phyloP scores from a whole-genome alignment of 495 filamentous ascomycete species.

The Xylaria sp. region DNA sequence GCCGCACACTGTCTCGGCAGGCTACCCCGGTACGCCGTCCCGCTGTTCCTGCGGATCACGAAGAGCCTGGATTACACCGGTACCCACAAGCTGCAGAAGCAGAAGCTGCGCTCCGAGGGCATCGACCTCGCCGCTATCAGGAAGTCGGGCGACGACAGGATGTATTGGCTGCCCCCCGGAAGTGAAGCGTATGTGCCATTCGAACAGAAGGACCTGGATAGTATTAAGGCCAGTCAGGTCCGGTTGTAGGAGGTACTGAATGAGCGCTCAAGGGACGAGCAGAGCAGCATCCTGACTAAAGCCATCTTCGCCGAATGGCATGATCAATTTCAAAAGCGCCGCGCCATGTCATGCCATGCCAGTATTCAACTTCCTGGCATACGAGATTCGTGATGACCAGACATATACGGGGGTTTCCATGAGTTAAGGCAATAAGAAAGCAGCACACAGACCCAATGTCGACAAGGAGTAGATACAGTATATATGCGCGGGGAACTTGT shows the following conservation, averaged over 20 bases:
- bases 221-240: conserved; percentile 56
- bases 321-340: not conserved
- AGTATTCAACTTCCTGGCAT: not conserved
- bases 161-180: conserved; percentile 55
- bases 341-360: too few species aligned
- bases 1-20: conserved; percentile 56
- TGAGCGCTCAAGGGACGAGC: not conserved
- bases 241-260: conserved; percentile 46
- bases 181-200: conserved; percentile 63
- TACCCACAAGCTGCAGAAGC: conserved; percentile 85
- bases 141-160: conserved; percentile 62
- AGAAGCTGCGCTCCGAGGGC: conserved; percentile 72
- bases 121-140: conserved; percentile 59
- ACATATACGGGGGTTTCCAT: not conserved
- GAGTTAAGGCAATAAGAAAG: not conserved
- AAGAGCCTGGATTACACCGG: conserved; percentile 67
- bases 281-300: too few species aligned
- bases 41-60: conserved; percentile 72
- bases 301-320: not conserved
- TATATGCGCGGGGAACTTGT: not conserved
- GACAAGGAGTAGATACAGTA: not conserved
- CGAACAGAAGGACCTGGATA: conserved; percentile 61
- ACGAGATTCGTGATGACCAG: not conserved
- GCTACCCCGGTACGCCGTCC: conserved; percentile 78
- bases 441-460: not conserved